These are phyloP conservation scores for Botryosphaeria dothidea DNA, from an alignment of 2,329 filamentous ascomycete species.

Conservation along the genomic window DNA sequence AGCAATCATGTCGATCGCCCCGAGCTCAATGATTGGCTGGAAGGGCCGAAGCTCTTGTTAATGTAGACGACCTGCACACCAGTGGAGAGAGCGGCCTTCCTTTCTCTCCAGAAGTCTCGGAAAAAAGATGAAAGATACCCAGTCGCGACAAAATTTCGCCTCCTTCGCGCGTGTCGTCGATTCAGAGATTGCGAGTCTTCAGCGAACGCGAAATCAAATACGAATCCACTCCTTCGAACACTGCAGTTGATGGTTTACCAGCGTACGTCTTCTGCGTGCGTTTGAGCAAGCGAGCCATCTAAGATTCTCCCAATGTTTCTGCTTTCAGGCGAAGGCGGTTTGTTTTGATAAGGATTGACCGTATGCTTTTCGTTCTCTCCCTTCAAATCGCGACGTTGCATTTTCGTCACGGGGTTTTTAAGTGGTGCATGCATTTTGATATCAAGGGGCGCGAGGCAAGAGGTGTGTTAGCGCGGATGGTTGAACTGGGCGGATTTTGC, in stretches of 20 bases:
- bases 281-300: slow-evolving; percentile 7
- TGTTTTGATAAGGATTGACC: not conserved
- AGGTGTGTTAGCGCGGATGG: not conserved
- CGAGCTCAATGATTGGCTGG: not conserved
- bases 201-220: slow-evolving; percentile 4
- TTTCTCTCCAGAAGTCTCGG: not conserved
- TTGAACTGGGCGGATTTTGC: slow-evolving; percentile 4
- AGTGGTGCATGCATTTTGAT: slow-evolving; percentile 9
- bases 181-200: not conserved
- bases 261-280: slow-evolving; percentile 2
- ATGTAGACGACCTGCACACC: not conserved
- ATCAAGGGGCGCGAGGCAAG: slow-evolving; percentile 1
- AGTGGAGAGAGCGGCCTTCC: not conserved
- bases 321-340: not conserved
- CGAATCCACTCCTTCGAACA: slow-evolving; percentile 6
- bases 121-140: slow-evolving; percentile 19
- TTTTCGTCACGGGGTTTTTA: slow-evolving; percentile 9
- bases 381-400: slow-evolving; percentile 1
- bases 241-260: not conserved
- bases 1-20: not conserved
- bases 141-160: slow-evolving; percentile 4
- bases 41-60: not conserved
- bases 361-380: slow-evolving; percentile 7
- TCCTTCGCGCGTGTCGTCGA: slow-evolving; percentile 1
- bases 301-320: slow-evolving; percentile 3